Percentiles rank a stretch among this genome's conserved stretches.
These are phyloP conservation scores for Heracleum sosnowskyi DNA, from an alignment of 129 eudicot genomes.

Conservation along the genomic window DNA sequence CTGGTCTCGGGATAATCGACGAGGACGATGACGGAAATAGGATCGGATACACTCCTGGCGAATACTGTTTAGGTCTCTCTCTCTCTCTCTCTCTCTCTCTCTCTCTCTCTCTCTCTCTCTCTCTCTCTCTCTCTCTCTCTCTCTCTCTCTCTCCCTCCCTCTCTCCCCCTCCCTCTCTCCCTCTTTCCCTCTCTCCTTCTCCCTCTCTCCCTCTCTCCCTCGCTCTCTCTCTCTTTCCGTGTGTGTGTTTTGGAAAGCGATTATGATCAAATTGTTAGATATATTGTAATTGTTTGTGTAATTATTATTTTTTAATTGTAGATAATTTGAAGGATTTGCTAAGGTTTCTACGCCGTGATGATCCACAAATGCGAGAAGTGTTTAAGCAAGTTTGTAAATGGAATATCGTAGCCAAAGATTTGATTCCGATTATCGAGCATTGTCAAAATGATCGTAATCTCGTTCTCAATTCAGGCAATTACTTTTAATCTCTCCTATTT, in stretches of 20 bases:
- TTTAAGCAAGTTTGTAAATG: slow-evolving; percentile 95
- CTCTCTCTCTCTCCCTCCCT: neutral
- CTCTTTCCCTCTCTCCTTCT: neutral
- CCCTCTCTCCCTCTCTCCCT: neutral
- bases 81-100: neutral
- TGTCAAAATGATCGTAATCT: slow-evolving; percentile 58
- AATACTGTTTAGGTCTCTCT: slow-evolving; percentile 37
- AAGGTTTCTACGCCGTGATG: slow-evolving; percentile 83
- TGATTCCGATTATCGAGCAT: slow-evolving; percentile 68
- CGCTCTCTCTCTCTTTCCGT: neutral
- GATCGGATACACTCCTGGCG: slow-evolving; percentile 33
- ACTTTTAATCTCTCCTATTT: neutral
- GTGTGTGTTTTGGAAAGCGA: neutral
- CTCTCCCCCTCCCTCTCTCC: neutral
- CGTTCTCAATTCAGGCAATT: slow-evolving; percentile 72
- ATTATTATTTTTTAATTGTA: slow-evolving; percentile 2
- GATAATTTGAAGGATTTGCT: slow-evolving; percentile 94
- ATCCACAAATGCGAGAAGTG: slow-evolving; percentile 79
- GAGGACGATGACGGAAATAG: slow-evolving; percentile 41
- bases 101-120: neutral
- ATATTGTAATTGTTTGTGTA: neutral
- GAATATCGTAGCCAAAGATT: slow-evolving; percentile 72
- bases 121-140: neutral
- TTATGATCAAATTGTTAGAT: neutral
- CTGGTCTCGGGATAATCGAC: slow-evolving; percentile 40